Evolutionary conservation across 305 asterid genomes (phyloP), one percentile per base, ranked within the genome.

Genomic region (Fraxinus sp.): DNA sequence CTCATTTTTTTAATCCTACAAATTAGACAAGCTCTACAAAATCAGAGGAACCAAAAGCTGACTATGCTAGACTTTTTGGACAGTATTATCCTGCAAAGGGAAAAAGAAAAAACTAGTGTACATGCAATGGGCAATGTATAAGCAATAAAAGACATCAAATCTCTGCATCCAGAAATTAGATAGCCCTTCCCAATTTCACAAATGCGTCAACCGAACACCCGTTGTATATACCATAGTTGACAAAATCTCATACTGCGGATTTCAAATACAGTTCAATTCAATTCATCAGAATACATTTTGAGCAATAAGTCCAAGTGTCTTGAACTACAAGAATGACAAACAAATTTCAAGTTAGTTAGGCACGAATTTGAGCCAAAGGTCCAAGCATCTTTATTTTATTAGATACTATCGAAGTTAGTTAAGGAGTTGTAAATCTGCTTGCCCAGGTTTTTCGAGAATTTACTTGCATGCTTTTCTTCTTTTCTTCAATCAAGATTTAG

Each of bases 241-340:
- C 59, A 9, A 36, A 68, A 66, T 36, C 82, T 36, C 62, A 0
- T 33, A 16, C 64, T 64, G 46, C 18, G 37, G 28, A 79, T 30
- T 79, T 68, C 82, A 68, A 41, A 28, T 43, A 68, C 83, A 16
- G 52, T 28, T 66, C 49, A 13, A 52, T 78, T 59, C 70, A 80
- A 39, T 66, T 80, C 66, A 80, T 9, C 64, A 13, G 74, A 8
- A 43, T 39, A 64, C 33, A 33, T 68, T 68, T 79, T 20, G 37
- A 64, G 62, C 57, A 59, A 59, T 3, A 59, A 39, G 62, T 62
- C 76, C 66, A 64, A 26, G 74, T 10, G 7, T 66, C 36, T 26
- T 66, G 73, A 22, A 22, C 73, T 66, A 11, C 30, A 24, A 16
- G 62, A 52, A 52, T 52, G 62, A 52, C 62, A 14, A 52, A 52